Evolutionary conservation across 1,284 basidiomycete genomes (phyloP), one percentile per base, ranked within the genome.

Genomic region (Mycena citricolor): DNA sequence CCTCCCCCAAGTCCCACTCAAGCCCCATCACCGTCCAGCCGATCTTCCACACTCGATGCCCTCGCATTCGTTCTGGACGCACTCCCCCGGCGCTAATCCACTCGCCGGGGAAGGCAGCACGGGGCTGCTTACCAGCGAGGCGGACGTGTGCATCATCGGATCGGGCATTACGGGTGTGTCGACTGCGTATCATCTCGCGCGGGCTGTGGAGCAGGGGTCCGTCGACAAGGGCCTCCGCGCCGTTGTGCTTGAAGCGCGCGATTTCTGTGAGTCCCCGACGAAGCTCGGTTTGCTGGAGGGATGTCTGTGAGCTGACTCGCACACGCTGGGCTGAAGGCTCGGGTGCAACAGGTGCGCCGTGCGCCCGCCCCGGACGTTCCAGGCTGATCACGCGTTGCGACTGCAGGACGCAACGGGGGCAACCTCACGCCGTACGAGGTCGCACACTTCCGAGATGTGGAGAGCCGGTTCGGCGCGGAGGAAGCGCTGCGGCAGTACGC

Each of bases 131-230:
- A 76, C 76, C 0, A 37, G 59, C 0, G 74, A 80, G 39, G 79
- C 80, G 2, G 86, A 90, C 55, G 65, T 89, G 11, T 86, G 81
- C 50, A 81, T 90, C 51, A 81, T 90, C 32, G 87, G 88, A 2
- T 79, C 83, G 23, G 87, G 88, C 0, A 82, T 91, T 20, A 86
- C 86, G 0, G 88, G 89, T 7, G 72, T 86, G 7, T 79, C 80
- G 17, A 71, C 78, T 2, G 84, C 84, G 10, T 86, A 84, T 58
- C 82, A 88, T 57, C 64, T 90, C 16, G 71, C 79, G 2, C 68
- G 73, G 43, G 54, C 61, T 1, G 47, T 76, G 5, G 54, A 44
- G 30, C 40, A 49, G 2, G 39, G 32, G n/a, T 13, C 24, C 1
- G 45, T 49, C 17, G 42, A 45, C 1, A 51, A 54, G 24, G 59